Base-by-base conservation (phyloP, 768 basidiomycete genomes). In the Ramaria rubella region DNA sequence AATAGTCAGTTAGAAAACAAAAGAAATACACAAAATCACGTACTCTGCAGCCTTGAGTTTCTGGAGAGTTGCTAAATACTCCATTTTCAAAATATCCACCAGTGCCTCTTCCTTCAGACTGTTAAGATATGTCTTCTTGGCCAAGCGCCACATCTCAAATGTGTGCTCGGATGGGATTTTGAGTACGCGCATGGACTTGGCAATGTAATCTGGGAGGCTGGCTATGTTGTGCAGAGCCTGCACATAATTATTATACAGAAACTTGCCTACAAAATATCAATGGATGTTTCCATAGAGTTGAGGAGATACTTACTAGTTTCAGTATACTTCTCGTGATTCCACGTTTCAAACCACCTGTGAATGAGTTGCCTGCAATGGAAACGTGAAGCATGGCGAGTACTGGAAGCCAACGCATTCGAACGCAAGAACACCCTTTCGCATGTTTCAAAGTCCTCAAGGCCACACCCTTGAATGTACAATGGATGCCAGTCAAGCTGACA, bases 401-500 rank as follows among this genome's bases (percentile, higher is more conserved):
- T 49, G 4, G 59, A 8, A 1, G 68, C 69, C 17, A 66, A 51
- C 3, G 24, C 46, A 53, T 69, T 70, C 4, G 64, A 68, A 4
- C 59, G 48, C 1, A 60, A 60, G 55, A 69, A 71, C 17, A 65
- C 40, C 2, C 65, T 65, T 34, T 70, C 66, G 34, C 63, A 65
- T 1, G 61, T 63, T 56, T 70, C 65, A 23, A 67, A 64, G 46
- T 69, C 64, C 19, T 62, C 63, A 14, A 63, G 61, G 7, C 69
- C 67, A 5, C 59, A 59, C 4, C 69, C 68, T 5, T 43, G 12
- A 33, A 64, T 58, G 42, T 67, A 65, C 29, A 60, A 45, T 0
- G 69, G 69, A 58, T 70, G 69, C 61, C 62, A 67, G 21, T 54
- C 23, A 1, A 69, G 26, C 42, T 68, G 68, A 34, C 69, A 71